Evolutionary conservation across 2,329 filamentous ascomycete genomes (phyloP), one percentile per base, ranked within the genome.

Genomic region (Esteya vermicola): DNA sequence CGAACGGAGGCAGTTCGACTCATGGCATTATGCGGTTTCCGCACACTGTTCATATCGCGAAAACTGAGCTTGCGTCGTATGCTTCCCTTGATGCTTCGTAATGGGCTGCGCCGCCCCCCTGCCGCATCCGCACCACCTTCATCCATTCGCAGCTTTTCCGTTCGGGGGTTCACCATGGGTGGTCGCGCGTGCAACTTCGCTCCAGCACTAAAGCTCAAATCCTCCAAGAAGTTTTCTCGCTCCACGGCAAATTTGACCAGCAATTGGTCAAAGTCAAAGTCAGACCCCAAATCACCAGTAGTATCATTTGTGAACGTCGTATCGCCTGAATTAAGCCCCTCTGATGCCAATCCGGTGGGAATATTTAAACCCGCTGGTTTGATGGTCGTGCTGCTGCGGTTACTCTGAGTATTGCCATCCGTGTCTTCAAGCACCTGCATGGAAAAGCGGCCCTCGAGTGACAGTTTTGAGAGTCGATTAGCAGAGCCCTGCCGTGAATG

Each of bases 181-280:
- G 79, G 75, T 42, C 78, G 67, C 42, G 72, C 64, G 49, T 82
- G 74, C 20, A 82, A 70, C 47, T 85, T 82, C 31, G 83, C 82
- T 33, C 88, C 86, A 19, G 88, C 85, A 48, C 75, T 85, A 57
- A 96, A 86, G 49, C 80, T 85, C 40, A 96, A 71, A 57, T 98
- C 91, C 47, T 93, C 85, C 39, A 96, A 66, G 52, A 98, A 98
- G 44, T 80, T 81, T 52, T 98, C 91, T 48, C 91, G 72, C 63
- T 96, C 89, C n/a, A 80, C 81, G 34, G 91, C 86, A 57, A 98
- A 98, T 62, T 95, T 96, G 52, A 86, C 65, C 49, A 98, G 68
- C 21, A 91, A 89, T 54, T 83, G 79, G 56, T 96, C 91, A 53
- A 98, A 98, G 58, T 96, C 91, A 53, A 84, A 85, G 54, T 93